Percentiles rank a stretch among this genome's conserved stretches.
Conservation (phyloP, 2,329 filamentous ascomycete genomes). For the Thermothelomyces thermophilus region DNA sequence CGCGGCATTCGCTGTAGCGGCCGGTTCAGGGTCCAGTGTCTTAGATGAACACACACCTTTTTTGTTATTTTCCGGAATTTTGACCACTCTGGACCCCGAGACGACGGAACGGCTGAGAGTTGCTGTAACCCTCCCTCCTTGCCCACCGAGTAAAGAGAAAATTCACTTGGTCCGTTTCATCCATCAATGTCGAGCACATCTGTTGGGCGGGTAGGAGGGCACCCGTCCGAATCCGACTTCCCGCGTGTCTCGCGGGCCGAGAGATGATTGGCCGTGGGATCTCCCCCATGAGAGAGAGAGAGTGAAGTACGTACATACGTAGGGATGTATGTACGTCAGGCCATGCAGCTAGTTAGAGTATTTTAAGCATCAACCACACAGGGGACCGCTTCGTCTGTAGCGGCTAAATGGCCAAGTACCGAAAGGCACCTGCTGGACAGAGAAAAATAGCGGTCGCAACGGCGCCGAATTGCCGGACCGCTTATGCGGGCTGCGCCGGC, state of each 20-base stretch:
- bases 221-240: conserved; percentile 2
- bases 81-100: conserved; percentile 11
- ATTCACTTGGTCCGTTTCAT: not conserved
- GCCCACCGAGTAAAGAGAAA: conserved; percentile 1
- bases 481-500: conserved; percentile 6
- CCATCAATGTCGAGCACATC: not conserved
- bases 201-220: not conserved
- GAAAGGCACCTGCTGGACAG: not conserved
- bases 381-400: not conserved
- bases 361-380: not conserved
- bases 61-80: not conserved
- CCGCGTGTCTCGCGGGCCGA: too few relatives aligned
- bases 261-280: too few relatives aligned
- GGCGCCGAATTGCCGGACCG: conserved; percentile 14
- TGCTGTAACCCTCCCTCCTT: conserved; percentile 3
- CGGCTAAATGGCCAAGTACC: conserved; percentile 9
- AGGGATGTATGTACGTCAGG: too few relatives aligned
- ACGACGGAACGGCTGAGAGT: not conserved
- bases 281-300: too few relatives aligned
- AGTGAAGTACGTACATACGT: too few relatives aligned
- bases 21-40: conserved; percentile 14
- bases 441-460: not conserved
- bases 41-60: conserved; percentile 15
- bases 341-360: not conserved
- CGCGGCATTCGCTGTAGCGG: conserved; percentile 19